Conservation (phyloP, 352 stramenopile species). For the Salisapilia sapeloensis region DNA sequence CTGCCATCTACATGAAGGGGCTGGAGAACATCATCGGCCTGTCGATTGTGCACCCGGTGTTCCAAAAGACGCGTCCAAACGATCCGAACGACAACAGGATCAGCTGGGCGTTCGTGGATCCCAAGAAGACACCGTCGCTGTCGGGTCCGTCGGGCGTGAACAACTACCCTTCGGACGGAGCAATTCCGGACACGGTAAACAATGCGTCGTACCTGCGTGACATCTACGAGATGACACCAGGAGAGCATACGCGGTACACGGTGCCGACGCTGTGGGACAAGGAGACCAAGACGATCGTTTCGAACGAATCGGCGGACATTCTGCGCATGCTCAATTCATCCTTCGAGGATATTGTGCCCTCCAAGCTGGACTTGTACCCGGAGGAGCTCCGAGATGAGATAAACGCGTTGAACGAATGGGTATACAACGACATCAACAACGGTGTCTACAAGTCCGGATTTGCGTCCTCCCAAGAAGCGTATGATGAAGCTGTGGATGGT, state of each 20-base stretch:
- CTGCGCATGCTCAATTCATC: slow-evolving; percentile 83
- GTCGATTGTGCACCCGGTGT: slow-evolving; percentile 82
- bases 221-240: slow-evolving; percentile 66
- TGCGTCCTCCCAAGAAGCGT: slow-evolving; percentile 73
- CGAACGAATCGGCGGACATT: slow-evolving; percentile 90
- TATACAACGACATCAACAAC: slow-evolving; percentile 88
- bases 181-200: slow-evolving; percentile 53
- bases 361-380: slow-evolving; percentile 67
- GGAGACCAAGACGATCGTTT: slow-evolving; percentile 82
- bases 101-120: slow-evolving; percentile 70
- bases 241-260: slow-evolving; percentile 67
- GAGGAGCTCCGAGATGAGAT: slow-evolving; percentile 58
- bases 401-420: slow-evolving; percentile 83
- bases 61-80: slow-evolving; percentile 56
- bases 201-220: slow-evolving; percentile 42
- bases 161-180: slow-evolving; percentile 45
- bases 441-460: slow-evolving; percentile 88
- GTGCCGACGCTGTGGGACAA: slow-evolving; percentile 88
- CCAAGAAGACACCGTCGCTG: slow-evolving; percentile 34
- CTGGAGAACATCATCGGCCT: slow-evolving; percentile 89
- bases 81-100: slow-evolving; percentile 56
- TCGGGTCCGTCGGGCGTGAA: slow-evolving; percentile 40
- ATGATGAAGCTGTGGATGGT: slow-evolving; percentile 61
- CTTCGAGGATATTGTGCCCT: slow-evolving; percentile 56
- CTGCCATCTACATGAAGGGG: slow-evolving; percentile 86